These are phyloP conservation scores for Globisporangium paddicum DNA, from an alignment of 352 stramenopile species.

Conservation along the genomic window DNA sequence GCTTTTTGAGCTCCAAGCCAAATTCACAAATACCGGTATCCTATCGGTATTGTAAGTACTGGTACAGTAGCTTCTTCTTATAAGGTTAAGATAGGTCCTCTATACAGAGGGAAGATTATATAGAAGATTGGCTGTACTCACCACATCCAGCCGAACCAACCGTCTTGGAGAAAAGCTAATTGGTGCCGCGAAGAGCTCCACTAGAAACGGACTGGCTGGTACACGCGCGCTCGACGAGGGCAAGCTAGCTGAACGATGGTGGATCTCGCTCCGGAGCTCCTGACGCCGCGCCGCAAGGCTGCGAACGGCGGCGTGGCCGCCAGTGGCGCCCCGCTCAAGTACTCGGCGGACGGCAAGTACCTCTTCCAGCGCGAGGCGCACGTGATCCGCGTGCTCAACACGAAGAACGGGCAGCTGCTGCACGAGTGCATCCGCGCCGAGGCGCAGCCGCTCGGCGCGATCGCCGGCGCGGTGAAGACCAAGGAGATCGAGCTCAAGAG, in stretches of 20 bases:
- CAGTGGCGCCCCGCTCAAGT: constrained; percentile 31
- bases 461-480: constrained; percentile 10
- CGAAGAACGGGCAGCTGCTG: constrained; percentile 66
- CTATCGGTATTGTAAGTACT: neutral
- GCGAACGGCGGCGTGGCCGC: neutral
- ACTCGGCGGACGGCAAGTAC: constrained; percentile 63
- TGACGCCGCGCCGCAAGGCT: constrained; percentile 22
- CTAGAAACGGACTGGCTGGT: neutral
- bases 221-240: neutral
- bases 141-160: neutral
- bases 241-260: neutral
- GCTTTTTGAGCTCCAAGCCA: neutral
- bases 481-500: constrained; percentile 9
- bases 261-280: constrained; percentile 20
- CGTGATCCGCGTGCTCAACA: constrained; percentile 64
- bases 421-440: constrained; percentile 54
- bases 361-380: constrained; percentile 79
- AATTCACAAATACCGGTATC: neutral
- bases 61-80: no score
- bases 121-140: no score
- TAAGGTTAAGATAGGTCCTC: no score
- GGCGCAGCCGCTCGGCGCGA: constrained; percentile 16
- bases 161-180: neutral
- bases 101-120: no score
- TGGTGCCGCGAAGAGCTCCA: neutral